Evolutionary conservation across 192 early-diverging fungal genomes (phyloP).

Genomic region (Diversispora eburnea): DNA sequence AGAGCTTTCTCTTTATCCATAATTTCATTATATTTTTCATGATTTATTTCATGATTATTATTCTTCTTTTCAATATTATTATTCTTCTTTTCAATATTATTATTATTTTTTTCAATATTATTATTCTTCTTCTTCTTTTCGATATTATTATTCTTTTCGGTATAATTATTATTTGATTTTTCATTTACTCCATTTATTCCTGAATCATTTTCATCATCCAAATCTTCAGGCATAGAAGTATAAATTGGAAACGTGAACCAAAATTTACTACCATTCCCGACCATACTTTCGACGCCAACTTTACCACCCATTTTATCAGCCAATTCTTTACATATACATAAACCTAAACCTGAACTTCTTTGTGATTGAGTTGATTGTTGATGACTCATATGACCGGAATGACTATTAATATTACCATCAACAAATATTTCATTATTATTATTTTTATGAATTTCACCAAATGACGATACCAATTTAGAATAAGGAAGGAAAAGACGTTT

Average conservation of each 20-base stretch:
- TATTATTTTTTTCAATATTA: too few relatives aligned
- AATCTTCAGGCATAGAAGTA: not conserved
- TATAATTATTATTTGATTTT: not conserved
- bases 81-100: too few relatives aligned
- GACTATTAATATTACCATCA: not conserved
- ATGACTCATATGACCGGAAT: not conserved
- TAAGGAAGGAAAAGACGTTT: constrained; percentile 1
- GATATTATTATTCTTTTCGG: too few relatives aligned
- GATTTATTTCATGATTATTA: too few relatives aligned
- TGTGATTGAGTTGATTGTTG: constrained; percentile 18
- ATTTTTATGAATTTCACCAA: not conserved
- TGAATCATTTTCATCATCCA: not conserved
- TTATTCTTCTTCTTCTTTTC: too few relatives aligned
- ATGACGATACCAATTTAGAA: constrained; percentile 2
- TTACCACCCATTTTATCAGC: constrained; percentile 42
- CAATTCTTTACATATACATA: constrained; percentile 47
- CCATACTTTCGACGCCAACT: constrained; percentile 40
- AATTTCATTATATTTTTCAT: not conserved
- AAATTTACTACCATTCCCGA: constrained; percentile 44
- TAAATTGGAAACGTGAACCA: constrained; percentile 26
- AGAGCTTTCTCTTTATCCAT: not conserved
- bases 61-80: too few relatives aligned
- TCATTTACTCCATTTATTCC: not conserved
- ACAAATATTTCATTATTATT: not conserved
- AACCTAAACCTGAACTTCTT: constrained; percentile 46